phyloP scores from a whole-genome alignment of 2,329 filamentous ascomycete genomes.

The Aquanectria penicillioides region DNA sequence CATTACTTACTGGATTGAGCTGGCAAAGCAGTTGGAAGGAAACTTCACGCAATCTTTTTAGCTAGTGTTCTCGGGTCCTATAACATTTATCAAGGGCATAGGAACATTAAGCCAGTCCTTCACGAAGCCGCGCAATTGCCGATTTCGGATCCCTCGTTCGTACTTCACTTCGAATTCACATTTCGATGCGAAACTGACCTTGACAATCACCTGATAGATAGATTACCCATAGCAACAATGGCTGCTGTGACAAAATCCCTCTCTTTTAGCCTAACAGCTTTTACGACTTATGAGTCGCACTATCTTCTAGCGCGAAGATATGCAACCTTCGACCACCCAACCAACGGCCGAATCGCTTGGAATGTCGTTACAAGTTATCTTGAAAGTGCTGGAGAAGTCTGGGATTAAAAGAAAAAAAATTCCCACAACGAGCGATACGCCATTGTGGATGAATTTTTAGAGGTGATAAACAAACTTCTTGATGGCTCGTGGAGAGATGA shows the following conservation, averaged over 20 bases:
- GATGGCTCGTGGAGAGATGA: conserved; percentile 60
- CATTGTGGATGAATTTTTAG: conserved; percentile 58
- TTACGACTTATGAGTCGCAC: conserved; percentile 48
- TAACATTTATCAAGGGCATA: conserved; percentile 37
- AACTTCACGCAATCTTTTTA: conserved; percentile 63
- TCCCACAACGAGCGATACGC: conserved; percentile 60
- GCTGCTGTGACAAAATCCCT: conserved; percentile 57
- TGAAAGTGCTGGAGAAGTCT: conserved; percentile 58
- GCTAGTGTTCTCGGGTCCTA: conserved; percentile 60
- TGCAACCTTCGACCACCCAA: conserved; percentile 49
- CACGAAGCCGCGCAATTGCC: conserved; percentile 53
- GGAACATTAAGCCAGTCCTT: conserved; percentile 35
- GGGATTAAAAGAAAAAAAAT: conserved; percentile 54
- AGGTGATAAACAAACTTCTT: conserved; percentile 59
- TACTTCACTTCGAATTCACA: background rate
- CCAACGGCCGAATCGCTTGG: conserved; percentile 53
- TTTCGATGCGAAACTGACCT: no score
- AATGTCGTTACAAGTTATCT: conserved; percentile 62
- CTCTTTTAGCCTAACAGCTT: conserved; percentile 48
- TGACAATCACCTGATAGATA: background rate
- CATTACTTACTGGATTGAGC: conserved; percentile 54
- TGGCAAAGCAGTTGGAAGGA: conserved; percentile 58
- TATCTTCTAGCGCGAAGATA: conserved; percentile 47
- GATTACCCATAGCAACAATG: conserved; percentile 53
- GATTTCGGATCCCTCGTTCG: conserved; percentile 51